A percentile compares a stretch with the other conserved stretches of the same genome.
These are phyloP conservation scores for Penicillium fuscoglaucum DNA, from an alignment of 2,329 filamentous ascomycete species.

Conservation along the genomic window DNA sequence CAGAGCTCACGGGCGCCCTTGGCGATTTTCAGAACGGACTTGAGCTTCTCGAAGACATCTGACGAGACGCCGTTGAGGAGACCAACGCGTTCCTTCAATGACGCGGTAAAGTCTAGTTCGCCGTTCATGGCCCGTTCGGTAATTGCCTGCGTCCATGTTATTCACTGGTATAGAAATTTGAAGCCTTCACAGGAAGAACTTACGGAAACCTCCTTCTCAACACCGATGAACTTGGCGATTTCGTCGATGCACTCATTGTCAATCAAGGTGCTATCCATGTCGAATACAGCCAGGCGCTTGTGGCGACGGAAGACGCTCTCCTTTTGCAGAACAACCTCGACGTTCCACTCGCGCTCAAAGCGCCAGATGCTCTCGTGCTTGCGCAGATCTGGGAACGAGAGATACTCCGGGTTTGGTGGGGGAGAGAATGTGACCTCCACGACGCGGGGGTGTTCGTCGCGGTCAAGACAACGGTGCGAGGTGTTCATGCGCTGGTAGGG, in stretches of 20 bases:
- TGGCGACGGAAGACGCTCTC: conserved; percentile 74
- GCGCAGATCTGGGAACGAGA: conserved; percentile 65
- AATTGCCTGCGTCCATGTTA: conserved; percentile 58
- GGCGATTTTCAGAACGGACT: conserved; percentile 74
- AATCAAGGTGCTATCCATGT: conserved; percentile 98
- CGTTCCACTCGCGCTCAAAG: conserved; percentile 86
- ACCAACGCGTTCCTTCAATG: conserved; percentile 75
- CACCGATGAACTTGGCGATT: conserved; percentile 78
- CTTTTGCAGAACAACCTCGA: conserved; percentile 75
- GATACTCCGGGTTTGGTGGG: conserved; percentile 49
- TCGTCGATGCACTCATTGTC: conserved; percentile 97
- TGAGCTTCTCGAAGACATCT: conserved; percentile 75
- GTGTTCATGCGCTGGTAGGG: conserved; percentile 52
- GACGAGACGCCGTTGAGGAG: conserved; percentile 78
- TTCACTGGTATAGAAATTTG: not conserved
- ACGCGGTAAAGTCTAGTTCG: conserved; percentile 86
- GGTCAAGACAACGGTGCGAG: conserved; percentile 51
- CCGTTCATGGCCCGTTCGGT: conserved; percentile 94
- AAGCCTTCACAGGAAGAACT: not conserved
- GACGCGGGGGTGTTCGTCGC: conserved; percentile 50
- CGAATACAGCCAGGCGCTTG: conserved; percentile 87
- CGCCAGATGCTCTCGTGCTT: conserved; percentile 79
- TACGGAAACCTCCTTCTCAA: conserved; percentile 76
- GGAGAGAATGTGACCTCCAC: conserved; percentile 55
- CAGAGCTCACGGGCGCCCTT: conserved; percentile 76